Evolutionary conservation across 2,329 filamentous ascomycete genomes (phyloP), one percentile per base, ranked within the genome.

Genomic region (Penicillium psychrosexuale): DNA sequence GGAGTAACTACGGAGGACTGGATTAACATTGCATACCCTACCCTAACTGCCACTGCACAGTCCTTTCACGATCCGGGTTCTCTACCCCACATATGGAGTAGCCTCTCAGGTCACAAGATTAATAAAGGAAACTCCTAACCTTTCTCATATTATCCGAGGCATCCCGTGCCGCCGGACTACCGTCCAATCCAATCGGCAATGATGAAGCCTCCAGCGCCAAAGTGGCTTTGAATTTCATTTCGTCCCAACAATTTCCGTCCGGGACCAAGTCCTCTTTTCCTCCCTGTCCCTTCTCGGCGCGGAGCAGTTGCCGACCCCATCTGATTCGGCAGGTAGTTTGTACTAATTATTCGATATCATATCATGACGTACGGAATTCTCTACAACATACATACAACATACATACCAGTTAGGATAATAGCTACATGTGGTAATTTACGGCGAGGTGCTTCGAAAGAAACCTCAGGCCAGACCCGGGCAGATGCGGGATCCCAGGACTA

Each of bases 121-220:
- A 54, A 54, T 50, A 50, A 53, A 54, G 36, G 31, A 44, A 54
- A 50, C 17, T 13, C 8, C 27, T 17, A 12, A 17, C 24, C 27
- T 30, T 36, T 12, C 48, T 33, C 42, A 36, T 40, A 48, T 47
- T 48, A 53, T 48, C 50, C 43, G 47, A 50, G 38, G 28, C 38
- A 50, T 45, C 31, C 52, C 52, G 52, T 54, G 51, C 45, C 33
- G 43, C 43, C 48, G 48, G 34, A 52, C 31, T 31, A 17, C 28
- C 27, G 30, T 40, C 30, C 47, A 49, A 28, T 49, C 13, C 37
- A 39, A 9, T 9, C n/a, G 28, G 6, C 9, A 31, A 11, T 11
- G 3, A 8, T 8, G 31, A 28, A 31, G 42, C 42, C 28, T 33
- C 17, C 28, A 19, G n/a, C 22, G 39, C 39, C 39, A 27, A 9